Base-by-base conservation (phyloP, 2,329 filamentous ascomycete genomes). In the Fusarium udum region DNA sequence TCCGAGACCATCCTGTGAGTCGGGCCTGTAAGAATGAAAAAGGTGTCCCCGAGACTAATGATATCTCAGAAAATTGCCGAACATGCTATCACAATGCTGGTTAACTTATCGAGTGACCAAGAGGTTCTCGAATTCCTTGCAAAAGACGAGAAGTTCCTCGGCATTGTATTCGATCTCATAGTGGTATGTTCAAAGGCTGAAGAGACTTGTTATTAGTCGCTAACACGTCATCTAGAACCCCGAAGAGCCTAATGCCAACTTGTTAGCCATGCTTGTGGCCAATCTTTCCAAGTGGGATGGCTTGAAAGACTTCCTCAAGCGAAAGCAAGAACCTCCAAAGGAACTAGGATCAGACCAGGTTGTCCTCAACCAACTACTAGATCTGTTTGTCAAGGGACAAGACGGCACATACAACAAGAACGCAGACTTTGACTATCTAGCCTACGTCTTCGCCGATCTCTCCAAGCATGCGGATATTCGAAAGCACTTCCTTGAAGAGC, bases 351-450 rank as follows among this genome's bases (percentile, higher is more conserved):
- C 90, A 3, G 93, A 94, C 45, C 88, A 91, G 40, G 87, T 90
- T 66, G 91, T 94, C 9, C 89, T 98, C 77, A 95, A 98, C 81
- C 96, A 98, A 82, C 86, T 99, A 36, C 90, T 99, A 81, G 96
- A 98, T 81, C 92, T 97, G 77, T 99, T 99, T 80, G 96, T 98
- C 80, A 97, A 96, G 84, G 95, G 95, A 26, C 91, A 93, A 28
- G 91, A 93, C 69, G 93, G 92, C 31, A 86, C 87, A 15, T 95
- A 96, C 82, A 98, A 98, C 86, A 92, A 93, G 79, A 82, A 92
- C 32, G 95, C 95, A 68, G 89, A 95, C 82, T 98, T 91, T 81
- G 95, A 99, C 84, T 98, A 98, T 82, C 89, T 99, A 31, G 91
- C 95, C 46, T 99, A 98, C 80, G 87, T 98, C 62, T 97, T 99